Conservation (phyloP, 305 asterid species). For the Solanum hybrid region DNA sequence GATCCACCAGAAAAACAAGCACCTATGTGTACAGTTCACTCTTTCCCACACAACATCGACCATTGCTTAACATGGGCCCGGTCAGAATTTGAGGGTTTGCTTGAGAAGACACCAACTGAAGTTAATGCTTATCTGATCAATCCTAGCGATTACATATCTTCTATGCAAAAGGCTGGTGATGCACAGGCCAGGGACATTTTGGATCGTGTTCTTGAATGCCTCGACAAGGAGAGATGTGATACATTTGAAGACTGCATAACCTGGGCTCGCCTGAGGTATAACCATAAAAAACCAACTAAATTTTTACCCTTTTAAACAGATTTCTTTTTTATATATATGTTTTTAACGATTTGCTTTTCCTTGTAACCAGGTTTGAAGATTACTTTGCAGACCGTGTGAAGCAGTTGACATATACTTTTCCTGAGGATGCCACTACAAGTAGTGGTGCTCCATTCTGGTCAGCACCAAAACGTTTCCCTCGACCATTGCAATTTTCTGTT, state of each 20-base stretch:
- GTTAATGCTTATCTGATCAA: constrained; percentile 27
- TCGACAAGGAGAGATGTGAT: constrained; percentile 30
- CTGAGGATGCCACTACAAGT: constrained; percentile 32
- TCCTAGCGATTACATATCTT: constrained; percentile 27
- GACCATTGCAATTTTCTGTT: constrained; percentile 26
- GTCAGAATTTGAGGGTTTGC: constrained; percentile 35
- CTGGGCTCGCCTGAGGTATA: constrained; percentile 34
- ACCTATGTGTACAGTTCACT: constrained; percentile 36
- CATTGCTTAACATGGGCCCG: constrained; percentile 41
- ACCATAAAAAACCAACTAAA: background rate
- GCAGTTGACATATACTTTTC: constrained; percentile 29
- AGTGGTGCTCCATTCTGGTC: constrained; percentile 39
- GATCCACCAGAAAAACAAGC: constrained; percentile 41
- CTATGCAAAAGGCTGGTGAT: constrained; percentile 32
- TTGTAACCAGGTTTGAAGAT: constrained; percentile 28
- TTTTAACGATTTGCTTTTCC: constrained; percentile 2
- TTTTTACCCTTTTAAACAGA: background rate
- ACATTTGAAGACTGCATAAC: constrained; percentile 29
- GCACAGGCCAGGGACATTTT: constrained; percentile 33
- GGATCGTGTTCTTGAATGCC: constrained; percentile 31
- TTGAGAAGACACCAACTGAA: constrained; percentile 34
- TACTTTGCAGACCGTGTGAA: constrained; percentile 33
- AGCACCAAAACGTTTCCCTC: constrained; percentile 37
- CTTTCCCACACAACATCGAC: constrained; percentile 36
- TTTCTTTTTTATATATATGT: background rate